phyloP scores from a whole-genome alignment of 2,329 filamentous ascomycete genomes.

The Dothiorella sarmentorum region DNA sequence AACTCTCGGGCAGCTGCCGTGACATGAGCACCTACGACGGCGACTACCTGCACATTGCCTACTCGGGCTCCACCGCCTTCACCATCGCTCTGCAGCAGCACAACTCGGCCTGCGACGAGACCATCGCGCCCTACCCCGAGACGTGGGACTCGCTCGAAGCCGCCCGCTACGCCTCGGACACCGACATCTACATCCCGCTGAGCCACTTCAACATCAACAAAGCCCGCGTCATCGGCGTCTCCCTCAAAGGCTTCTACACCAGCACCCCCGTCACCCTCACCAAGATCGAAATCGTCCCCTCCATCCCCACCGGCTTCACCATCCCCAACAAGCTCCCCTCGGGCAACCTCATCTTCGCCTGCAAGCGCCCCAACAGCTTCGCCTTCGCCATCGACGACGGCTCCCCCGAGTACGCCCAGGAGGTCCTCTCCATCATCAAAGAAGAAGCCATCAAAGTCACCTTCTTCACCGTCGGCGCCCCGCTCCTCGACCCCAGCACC shows the following conservation, averaged over 20 bases:
- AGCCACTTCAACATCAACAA: slow-evolving; percentile 63
- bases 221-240: slow-evolving; percentile 55
- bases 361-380: slow-evolving; percentile 66
- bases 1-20: slow-evolving; percentile 54
- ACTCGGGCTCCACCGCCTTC: slow-evolving; percentile 60
- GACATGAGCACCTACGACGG: slow-evolving; percentile 54
- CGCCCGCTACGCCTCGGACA: slow-evolving; percentile 51
- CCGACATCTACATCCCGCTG: slow-evolving; percentile 64
- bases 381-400: slow-evolving; percentile 72
- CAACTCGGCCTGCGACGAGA: slow-evolving; percentile 57
- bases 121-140: slow-evolving; percentile 58
- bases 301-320: slow-evolving; percentile 49
- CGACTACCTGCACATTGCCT: slow-evolving; percentile 63
- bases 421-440: slow-evolving; percentile 60
- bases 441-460: slow-evolving; percentile 63
- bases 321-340: slow-evolving; percentile 60
- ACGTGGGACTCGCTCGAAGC: slow-evolving; percentile 68
- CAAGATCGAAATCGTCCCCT: slow-evolving; percentile 59
- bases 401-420: slow-evolving; percentile 55
- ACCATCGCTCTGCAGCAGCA: slow-evolving; percentile 64
- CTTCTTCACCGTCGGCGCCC: slow-evolving; percentile 67
- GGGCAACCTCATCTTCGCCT: slow-evolving; percentile 60
- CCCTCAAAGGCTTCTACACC: slow-evolving; percentile 63
- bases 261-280: slow-evolving; percentile 50
- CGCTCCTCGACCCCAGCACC: slow-evolving; percentile 56